Evolutionary conservation across 2,329 filamentous ascomycete genomes (phyloP).

Genomic region (Nemania abortiva): DNA sequence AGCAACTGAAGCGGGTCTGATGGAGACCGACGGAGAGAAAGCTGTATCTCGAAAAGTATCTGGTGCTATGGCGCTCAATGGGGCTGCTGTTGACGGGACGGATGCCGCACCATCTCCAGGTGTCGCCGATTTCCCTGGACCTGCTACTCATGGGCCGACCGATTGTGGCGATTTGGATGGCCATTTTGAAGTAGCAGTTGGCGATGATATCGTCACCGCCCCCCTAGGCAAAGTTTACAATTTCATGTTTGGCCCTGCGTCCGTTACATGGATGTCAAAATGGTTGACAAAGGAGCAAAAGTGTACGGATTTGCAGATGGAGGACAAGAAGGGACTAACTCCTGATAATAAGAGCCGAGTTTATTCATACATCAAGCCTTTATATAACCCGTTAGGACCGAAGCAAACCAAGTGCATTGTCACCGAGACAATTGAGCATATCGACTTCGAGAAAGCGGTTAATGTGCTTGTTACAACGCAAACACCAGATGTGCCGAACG

Average conservation of each 20-base stretch:
- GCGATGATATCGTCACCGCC: conserved; percentile 86
- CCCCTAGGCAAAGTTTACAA: conserved; percentile 93
- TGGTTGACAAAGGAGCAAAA: conserved; percentile 91
- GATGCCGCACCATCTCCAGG: conserved; percentile 60
- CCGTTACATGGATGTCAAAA: conserved; percentile 83
- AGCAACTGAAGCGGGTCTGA: conserved; percentile 56
- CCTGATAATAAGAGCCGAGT: conserved; percentile 79
- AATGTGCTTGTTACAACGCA: conserved; percentile 86
- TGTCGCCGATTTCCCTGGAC: conserved; percentile 81
- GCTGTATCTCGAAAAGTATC: conserved; percentile 79
- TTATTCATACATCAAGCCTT: conserved; percentile 92
- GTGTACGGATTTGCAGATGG: conserved; percentile 85
- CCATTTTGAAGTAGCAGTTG: conserved; percentile 87
- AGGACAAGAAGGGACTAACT: conserved; percentile 83
- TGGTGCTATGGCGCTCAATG: conserved; percentile 62
- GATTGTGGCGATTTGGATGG: conserved; percentile 82
- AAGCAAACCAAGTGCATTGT: conserved; percentile 96
- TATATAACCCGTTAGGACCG: conserved; percentile 86
- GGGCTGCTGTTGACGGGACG: conserved; percentile 61
- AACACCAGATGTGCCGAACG: conserved; percentile 94
- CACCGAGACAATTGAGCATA: conserved; percentile 82
- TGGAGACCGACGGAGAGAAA: conserved; percentile 71
- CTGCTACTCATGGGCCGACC: conserved; percentile 83
- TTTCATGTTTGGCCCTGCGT: conserved; percentile 85
- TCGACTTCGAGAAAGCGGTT: conserved; percentile 89